Base-by-base conservation (phyloP, 139 green algal species). In the Edaphochlamys debaryana region DNA sequence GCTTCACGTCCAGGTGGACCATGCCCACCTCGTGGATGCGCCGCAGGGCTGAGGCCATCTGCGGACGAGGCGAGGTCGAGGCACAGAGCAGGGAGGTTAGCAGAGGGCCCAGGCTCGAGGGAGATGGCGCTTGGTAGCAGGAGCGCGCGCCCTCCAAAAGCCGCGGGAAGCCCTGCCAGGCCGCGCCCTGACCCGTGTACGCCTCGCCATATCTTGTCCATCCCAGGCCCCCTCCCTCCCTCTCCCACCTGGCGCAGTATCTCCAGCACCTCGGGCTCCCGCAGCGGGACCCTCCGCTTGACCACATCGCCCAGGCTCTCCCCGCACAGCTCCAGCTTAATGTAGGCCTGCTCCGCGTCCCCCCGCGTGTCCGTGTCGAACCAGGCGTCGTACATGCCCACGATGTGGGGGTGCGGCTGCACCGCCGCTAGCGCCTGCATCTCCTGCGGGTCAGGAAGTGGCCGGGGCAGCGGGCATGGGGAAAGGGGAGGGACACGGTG, bases 1-100 rank as follows among this genome's bases (percentile, higher is more conserved):
- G 96, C 90, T 99, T 99, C 6, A 99, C 79, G 84, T 99, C 96
- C 86, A 99, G 79, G 89, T 99, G 96, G 0, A 92, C 96, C 34
- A 99, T 89, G 42, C 92, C 93, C 36, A 88, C 75, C 1, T 83
- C 71, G 87, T 99, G 96, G 67, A 98, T 83, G 88, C 96, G 92
- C 67, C 92, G 76, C 36, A 99, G 89, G 27, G 93, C 96, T 0
- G 88, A 81, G 2, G 89, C 90, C 78, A 96, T 91, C 93, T 96
- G 92, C 19, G 30, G 66, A 17, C 11, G 2, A 32, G 66, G 20
- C 1, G 30, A 38, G n/a, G n/a, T n/a, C n/a, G n/a, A n/a, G n/a
- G n/a, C n/a, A n/a, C n/a, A n/a, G n/a, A n/a, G n/a, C n/a, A n/a
- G n/a, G n/a, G n/a, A n/a, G n/a, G n/a, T n/a, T n/a, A n/a, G n/a